Evolutionary conservation across 2,329 filamentous ascomycete species (phyloP).

Genomic region (Whalleya microplaca): DNA sequence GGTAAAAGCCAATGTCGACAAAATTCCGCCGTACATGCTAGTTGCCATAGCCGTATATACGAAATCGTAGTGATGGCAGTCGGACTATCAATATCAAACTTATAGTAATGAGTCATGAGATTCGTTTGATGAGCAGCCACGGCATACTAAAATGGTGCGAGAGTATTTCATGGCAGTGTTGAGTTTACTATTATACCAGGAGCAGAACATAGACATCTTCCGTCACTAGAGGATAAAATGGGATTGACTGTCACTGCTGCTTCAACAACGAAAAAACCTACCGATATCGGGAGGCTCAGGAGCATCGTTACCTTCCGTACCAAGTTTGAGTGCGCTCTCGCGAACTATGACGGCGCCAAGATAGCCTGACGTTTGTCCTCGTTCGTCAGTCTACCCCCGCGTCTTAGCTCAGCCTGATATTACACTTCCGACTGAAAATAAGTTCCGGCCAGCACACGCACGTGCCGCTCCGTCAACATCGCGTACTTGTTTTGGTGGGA

Average conservation of each 20-base stretch:
- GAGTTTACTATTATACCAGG: too few species aligned
- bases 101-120: background rate
- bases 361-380: too few species aligned
- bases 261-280: background rate
- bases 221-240: background rate
- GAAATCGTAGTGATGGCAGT: background rate
- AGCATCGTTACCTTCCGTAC: slow-evolving; percentile 6
- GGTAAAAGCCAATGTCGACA: background rate
- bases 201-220: slow-evolving; percentile 5
- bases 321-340: slow-evolving; percentile 4
- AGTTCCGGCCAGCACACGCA: slow-evolving; percentile 11
- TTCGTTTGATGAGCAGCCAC: slow-evolving; percentile 4
- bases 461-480: slow-evolving; percentile 6
- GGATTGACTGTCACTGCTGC: slow-evolving; percentile 5
- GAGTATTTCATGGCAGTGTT: slow-evolving; percentile 1
- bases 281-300: background rate
- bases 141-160: too few species aligned
- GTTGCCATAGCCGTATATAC: background rate
- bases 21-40: background rate
- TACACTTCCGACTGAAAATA: background rate
- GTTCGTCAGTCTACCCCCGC: too few species aligned
- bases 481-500: too few species aligned
- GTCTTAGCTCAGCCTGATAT: too few species aligned
- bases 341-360: slow-evolving; percentile 7
- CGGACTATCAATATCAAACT: too few species aligned